Conservation (phyloP, 2,329 filamentous ascomycete genomes). For the Scedosporium dehoogii region DNA sequence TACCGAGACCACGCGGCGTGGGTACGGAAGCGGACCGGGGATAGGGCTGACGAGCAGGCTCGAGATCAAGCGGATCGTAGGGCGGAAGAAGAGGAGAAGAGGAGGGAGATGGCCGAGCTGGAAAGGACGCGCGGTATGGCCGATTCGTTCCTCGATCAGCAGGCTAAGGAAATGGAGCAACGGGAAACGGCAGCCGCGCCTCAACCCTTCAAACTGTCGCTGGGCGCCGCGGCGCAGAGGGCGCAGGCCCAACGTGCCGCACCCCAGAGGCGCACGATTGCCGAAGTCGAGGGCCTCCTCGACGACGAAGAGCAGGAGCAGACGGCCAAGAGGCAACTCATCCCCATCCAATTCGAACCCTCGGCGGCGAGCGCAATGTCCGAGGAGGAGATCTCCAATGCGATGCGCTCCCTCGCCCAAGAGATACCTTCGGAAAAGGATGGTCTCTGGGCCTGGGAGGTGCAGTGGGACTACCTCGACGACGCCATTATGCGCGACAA, state of each 20-base stretch:
- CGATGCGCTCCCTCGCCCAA: constrained; percentile 69
- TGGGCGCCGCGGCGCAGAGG: constrained; percentile 78
- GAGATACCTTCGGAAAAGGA: constrained; percentile 85
- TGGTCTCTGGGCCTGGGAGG: constrained; percentile 82
- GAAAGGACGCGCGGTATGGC: constrained; percentile 78
- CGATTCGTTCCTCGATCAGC: constrained; percentile 79
- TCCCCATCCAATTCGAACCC: constrained; percentile 75
- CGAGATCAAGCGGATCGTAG: constrained; percentile 76
- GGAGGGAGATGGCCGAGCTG: constrained; percentile 58
- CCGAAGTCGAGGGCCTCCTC: constrained; percentile 86
- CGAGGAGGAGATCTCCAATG: constrained; percentile 78
- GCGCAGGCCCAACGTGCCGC: constrained; percentile 45
- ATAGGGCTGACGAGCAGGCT: constrained; percentile 62
- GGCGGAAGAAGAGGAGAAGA: constrained; percentile 65
- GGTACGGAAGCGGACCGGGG: constrained; percentile 68
- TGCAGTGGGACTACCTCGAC: constrained; percentile 89
- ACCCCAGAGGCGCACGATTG: constrained; percentile 65
- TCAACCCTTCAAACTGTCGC: constrained; percentile 82
- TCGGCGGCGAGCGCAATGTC: constrained; percentile 59
- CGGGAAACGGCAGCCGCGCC: constrained; percentile 41
- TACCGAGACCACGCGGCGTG: constrained; percentile 80
- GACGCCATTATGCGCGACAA: constrained; percentile 73
- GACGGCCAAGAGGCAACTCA: constrained; percentile 61
- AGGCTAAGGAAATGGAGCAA: constrained; percentile 65
- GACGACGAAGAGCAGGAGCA: constrained; percentile 86